Percentiles rank a stretch among this genome's conserved stretches.
Evolutionary conservation across 345 rosid genomes (phyloP).

Genomic region (Alliaria petiolata): DNA sequence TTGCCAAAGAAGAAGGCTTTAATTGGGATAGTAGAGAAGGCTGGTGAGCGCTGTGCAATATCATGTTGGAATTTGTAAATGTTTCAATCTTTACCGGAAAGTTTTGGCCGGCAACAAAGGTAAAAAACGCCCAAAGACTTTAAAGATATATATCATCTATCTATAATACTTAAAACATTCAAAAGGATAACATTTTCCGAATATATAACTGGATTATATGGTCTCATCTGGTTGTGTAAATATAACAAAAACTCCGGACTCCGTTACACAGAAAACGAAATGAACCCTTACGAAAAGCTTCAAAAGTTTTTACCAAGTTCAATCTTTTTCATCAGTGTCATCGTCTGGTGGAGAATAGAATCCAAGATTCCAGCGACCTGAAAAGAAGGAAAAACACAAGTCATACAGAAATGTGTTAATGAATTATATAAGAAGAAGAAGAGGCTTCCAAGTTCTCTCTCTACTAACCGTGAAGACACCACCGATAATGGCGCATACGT

Average conservation of each 20-base stretch:
- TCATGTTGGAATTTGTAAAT: neutral
- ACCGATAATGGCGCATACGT: conserved; percentile 91
- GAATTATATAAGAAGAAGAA: neutral
- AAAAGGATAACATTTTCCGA: neutral
- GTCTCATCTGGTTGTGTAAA: neutral
- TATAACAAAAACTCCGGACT: neutral
- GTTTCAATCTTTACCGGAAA: neutral
- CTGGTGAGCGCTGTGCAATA: neutral
- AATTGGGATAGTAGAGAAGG: neutral
- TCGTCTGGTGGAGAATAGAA: conserved; percentile 72
- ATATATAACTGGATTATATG: conserved; percentile 7
- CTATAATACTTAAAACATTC: neutral
- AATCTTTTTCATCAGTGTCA: conserved; percentile 82
- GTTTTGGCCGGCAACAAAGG: neutral
- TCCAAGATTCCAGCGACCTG: conserved; percentile 99
- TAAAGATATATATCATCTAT: neutral
- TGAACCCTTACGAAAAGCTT: conserved; percentile 11
- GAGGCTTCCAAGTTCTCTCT: conserved; percentile 9
- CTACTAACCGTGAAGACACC: conserved; percentile 95
- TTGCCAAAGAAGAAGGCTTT: neutral
- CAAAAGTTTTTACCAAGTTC: conserved; percentile 93
- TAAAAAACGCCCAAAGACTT: neutral
- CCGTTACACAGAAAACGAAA: conserved; percentile 9
- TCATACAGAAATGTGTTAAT: neutral
- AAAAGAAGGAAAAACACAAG: conserved; percentile 3